A percentile compares a stretch with the other conserved stretches of the same genome.
phyloP scores from a whole-genome alignment of 1,284 basidiomycete genomes.

The Irpex sp. region DNA sequence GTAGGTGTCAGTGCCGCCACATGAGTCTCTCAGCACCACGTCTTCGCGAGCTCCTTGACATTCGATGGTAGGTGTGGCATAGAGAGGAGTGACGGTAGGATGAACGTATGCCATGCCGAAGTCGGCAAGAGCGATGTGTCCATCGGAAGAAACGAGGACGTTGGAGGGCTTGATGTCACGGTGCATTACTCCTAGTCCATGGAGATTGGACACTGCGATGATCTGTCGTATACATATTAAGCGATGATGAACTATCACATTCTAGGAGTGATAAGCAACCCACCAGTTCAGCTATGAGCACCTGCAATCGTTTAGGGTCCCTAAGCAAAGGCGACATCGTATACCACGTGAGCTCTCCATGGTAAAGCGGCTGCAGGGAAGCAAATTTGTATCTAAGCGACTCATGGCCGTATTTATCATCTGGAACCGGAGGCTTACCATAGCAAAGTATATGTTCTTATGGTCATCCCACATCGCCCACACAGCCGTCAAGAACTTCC shows the following conservation, averaged over 20 bases:
- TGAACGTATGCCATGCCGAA: constrained; percentile 14
- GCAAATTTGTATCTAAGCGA: neutral
- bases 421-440: constrained; percentile 16
- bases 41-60: too few relatives aligned
- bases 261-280: neutral
- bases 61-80: too few relatives aligned
- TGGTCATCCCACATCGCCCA: constrained; percentile 20
- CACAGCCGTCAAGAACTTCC: constrained; percentile 12
- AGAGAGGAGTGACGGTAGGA: neutral
- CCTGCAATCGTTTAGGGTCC: too few relatives aligned
- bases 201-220: constrained; percentile 12
- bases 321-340: neutral
- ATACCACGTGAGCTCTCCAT: neutral
- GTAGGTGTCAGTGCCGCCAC: constrained; percentile 43
- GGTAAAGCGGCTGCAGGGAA: constrained; percentile 8
- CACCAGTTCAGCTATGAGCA: too few relatives aligned
- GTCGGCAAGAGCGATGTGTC: constrained; percentile 53
- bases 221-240: constrained; percentile 20
- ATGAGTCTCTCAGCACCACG: neutral
- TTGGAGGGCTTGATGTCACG: constrained; percentile 61
- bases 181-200: constrained; percentile 20
- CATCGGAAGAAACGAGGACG: constrained; percentile 56
- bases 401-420: neutral
- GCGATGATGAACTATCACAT: constrained; percentile 11
- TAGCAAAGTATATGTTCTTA: constrained; percentile 19